phyloP scores from a whole-genome alignment of 2,329 filamentous ascomycete species.

The Apiospora marii region DNA sequence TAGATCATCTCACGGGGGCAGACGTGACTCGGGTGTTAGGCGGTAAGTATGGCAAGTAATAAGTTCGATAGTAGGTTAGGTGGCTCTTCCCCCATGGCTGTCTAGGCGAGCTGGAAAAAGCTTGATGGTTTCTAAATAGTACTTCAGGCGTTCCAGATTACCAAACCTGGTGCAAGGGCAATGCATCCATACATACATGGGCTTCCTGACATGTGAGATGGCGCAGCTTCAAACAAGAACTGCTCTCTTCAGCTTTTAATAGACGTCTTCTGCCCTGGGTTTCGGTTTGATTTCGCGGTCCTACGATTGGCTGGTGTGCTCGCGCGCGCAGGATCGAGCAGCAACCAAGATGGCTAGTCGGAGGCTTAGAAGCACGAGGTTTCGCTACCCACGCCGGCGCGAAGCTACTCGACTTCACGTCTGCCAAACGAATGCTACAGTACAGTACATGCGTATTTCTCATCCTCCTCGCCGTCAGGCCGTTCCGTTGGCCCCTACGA shows the following conservation, averaged over 20 bases:
- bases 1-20: not conserved
- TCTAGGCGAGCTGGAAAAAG: not conserved
- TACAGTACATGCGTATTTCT: not conserved
- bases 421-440: not conserved
- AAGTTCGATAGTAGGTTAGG: not conserved
- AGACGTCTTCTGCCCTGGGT: not conserved
- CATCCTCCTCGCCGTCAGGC: not conserved
- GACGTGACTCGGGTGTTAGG: not conserved
- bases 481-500: constrained; percentile 1
- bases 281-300: not conserved
- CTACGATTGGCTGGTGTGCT: not conserved
- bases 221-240: no score
- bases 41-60: not conserved
- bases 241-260: not conserved
- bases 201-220: constrained; percentile 3
- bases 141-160: not conserved
- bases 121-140: not conserved
- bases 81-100: not conserved
- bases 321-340: not conserved
- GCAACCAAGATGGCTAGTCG: not conserved
- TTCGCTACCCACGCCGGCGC: not conserved
- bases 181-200: not conserved
- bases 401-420: constrained; percentile 1
- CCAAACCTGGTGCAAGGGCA: not conserved
- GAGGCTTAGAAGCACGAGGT: constrained; percentile 1